Conservation (phyloP, 768 basidiomycete genomes). For the Mycena indigotica region DNA sequence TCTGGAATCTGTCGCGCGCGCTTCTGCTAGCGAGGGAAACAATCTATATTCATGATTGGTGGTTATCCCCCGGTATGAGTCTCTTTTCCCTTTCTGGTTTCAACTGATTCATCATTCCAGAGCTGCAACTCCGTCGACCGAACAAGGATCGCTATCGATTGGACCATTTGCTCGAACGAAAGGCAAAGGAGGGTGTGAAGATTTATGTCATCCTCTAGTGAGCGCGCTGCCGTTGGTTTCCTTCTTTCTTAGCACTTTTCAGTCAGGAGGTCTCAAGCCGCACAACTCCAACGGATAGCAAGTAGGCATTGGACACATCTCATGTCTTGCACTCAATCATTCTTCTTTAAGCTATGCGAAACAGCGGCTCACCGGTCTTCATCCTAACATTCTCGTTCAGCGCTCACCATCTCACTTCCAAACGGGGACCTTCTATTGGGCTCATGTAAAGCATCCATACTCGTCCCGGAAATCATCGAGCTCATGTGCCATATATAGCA, state of each 20-base stretch:
- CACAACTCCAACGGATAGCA: conserved; percentile 93
- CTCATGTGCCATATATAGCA: conserved; percentile 53
- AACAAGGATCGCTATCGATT: conserved; percentile 83
- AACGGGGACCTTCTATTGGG: conserved; percentile 98
- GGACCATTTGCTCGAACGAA: conserved; percentile 82
- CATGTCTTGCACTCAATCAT: conserved; percentile 7
- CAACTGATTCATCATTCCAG: conserved; percentile 35
- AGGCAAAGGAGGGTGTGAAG: conserved; percentile 95
- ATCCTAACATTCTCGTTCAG: conserved; percentile 94
- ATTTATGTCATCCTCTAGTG: conserved; percentile 94
- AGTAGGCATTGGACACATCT: conserved; percentile 50
- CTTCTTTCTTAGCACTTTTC: conserved; percentile 13
- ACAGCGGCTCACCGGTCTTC: conserved; percentile 72
- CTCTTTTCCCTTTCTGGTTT: background rate
- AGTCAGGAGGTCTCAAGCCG: conserved; percentile 95
- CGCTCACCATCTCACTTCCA: conserved; percentile 97
- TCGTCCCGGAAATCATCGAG: background rate
- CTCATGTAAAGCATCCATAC: conserved; percentile 66
- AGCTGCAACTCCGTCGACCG: conserved; percentile 84
- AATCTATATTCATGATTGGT: conserved; percentile 99
- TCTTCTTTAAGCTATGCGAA: conserved; percentile 72
- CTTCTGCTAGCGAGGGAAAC: conserved; percentile 84
- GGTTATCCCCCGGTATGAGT: conserved; percentile 80
- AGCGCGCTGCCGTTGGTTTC: conserved; percentile 28
- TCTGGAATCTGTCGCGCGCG: conserved; percentile 94